These are phyloP conservation scores for Eucalyptus pumila DNA, from an alignment of 345 rosid genomes.

Conservation along the genomic window DNA sequence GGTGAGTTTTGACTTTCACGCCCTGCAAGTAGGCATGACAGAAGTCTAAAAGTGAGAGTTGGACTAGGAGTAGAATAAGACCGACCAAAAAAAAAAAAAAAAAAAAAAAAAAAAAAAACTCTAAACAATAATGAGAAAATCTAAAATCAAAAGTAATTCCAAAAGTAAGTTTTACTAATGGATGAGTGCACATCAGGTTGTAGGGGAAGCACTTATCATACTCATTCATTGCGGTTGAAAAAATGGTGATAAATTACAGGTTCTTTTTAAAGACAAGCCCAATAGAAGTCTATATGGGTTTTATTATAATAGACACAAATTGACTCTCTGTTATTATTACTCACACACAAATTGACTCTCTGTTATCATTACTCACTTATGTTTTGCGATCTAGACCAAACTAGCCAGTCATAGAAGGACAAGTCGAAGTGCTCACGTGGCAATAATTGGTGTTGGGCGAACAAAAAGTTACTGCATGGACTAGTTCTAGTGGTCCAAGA, in stretches of 20 bases:
- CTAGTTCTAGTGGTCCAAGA: background rate
- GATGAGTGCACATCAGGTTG: background rate
- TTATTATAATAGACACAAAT: background rate
- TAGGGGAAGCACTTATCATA: background rate
- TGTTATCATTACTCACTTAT: background rate
- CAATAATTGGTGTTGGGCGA: background rate
- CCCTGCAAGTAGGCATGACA: accelerated
- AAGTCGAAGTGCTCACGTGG: background rate
- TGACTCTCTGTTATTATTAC: accelerated
- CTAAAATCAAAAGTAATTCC: background rate
- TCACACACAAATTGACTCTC: background rate
- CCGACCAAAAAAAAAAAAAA: too few relatives aligned
- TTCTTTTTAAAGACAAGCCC: background rate
- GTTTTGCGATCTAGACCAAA: background rate
- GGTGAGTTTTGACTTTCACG: too few relatives aligned
- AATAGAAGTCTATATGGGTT: background rate
- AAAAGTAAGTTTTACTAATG: background rate
- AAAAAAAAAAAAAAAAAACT: background rate
- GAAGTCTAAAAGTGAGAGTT: accelerated
- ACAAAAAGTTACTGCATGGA: background rate
- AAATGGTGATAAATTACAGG: background rate
- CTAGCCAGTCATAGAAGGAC: background rate
- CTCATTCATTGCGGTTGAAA: background rate
- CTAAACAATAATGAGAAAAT: background rate
- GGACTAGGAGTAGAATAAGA: accelerated